Evolutionary conservation across 768 basidiomycete species (phyloP).

Genomic region (Russula vinacea): DNA sequence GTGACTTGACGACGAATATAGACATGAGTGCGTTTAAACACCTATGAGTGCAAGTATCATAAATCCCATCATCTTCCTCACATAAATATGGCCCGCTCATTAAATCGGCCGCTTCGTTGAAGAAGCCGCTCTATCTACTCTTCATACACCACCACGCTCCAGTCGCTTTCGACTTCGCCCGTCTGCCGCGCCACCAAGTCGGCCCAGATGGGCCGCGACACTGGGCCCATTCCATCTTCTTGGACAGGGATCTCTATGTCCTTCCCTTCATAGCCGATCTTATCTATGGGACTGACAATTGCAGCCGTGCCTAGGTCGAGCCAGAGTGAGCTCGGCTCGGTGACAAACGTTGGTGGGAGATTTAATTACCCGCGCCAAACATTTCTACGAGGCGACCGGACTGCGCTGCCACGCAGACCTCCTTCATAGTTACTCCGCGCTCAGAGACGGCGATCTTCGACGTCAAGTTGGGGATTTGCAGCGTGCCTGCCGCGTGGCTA

Average conservation of each 20-base stretch:
- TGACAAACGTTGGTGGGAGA: neutral
- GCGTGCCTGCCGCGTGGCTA: constrained; percentile 37
- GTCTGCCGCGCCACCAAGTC: constrained; percentile 43
- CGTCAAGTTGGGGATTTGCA: constrained; percentile 31
- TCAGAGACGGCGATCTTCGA: constrained; percentile 34
- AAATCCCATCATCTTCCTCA: neutral
- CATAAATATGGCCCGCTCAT: neutral
- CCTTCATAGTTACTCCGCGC: constrained; percentile 36
- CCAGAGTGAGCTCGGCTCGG: neutral
- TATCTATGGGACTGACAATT: constrained; percentile 36
- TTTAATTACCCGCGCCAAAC: constrained; percentile 33
- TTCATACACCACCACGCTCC: constrained; percentile 40
- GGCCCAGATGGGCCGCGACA: constrained; percentile 40
- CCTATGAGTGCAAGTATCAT: neutral
- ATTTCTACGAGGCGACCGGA: constrained; percentile 37
- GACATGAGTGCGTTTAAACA: constrained; percentile 1
- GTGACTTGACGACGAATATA: neutral
- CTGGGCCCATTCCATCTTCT: constrained; percentile 40
- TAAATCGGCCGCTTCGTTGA: neutral
- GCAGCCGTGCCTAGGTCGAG: constrained; percentile 42
- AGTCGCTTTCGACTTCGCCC: constrained; percentile 44
- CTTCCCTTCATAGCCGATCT: constrained; percentile 44
- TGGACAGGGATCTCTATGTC: constrained; percentile 44
- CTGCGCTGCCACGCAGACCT: constrained; percentile 34
- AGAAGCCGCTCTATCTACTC: neutral